These are phyloP conservation scores for Tylopilus rubrobrunneus DNA, from an alignment of 768 basidiomycete species.

Conservation along the genomic window DNA sequence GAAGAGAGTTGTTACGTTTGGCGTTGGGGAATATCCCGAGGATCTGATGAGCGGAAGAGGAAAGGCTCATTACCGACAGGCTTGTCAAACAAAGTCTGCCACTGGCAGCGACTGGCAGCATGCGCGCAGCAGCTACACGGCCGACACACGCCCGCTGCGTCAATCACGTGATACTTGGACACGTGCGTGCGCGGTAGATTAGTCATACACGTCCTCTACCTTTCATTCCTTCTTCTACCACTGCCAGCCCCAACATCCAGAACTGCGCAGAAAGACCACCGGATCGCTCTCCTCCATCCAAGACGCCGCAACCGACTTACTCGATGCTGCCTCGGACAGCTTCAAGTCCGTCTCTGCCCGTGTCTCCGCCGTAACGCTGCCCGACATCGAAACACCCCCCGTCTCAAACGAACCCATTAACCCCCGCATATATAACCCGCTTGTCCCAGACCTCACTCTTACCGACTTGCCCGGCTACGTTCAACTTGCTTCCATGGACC, in stretches of 20 bases:
- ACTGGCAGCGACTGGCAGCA: too few relatives aligned
- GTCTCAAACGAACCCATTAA: slow-evolving; percentile 96
- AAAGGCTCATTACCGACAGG: too few relatives aligned
- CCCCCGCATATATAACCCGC: slow-evolving; percentile 91
- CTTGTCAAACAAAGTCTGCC: too few relatives aligned
- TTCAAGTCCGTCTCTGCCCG: slow-evolving; percentile 57
- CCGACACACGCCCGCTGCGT: too few relatives aligned
- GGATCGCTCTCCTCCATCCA: slow-evolving; percentile 64
- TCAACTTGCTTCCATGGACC: slow-evolving; percentile 91
- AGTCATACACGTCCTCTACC: too few relatives aligned
- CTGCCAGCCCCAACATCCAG: slow-evolving; percentile 34
- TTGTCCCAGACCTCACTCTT: slow-evolving; percentile 95
- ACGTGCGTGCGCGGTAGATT: too few relatives aligned
- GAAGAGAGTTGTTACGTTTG: too few relatives aligned
- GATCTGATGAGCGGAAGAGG: too few relatives aligned
- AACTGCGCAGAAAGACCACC: slow-evolving; percentile 64
- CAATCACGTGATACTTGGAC: too few relatives aligned
- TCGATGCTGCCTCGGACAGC: slow-evolving; percentile 70
- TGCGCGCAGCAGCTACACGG: too few relatives aligned
- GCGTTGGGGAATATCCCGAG: too few relatives aligned
- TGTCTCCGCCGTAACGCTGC: slow-evolving; percentile 57
- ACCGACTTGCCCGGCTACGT: slow-evolving; percentile 98
- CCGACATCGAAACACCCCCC: slow-evolving; percentile 55
- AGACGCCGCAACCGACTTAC: slow-evolving; percentile 55
- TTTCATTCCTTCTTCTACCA: background rate